Evolutionary conservation across 192 early-diverging fungal genomes (phyloP), one percentile per base, ranked within the genome.

Genomic region (Podila minutissima): DNA sequence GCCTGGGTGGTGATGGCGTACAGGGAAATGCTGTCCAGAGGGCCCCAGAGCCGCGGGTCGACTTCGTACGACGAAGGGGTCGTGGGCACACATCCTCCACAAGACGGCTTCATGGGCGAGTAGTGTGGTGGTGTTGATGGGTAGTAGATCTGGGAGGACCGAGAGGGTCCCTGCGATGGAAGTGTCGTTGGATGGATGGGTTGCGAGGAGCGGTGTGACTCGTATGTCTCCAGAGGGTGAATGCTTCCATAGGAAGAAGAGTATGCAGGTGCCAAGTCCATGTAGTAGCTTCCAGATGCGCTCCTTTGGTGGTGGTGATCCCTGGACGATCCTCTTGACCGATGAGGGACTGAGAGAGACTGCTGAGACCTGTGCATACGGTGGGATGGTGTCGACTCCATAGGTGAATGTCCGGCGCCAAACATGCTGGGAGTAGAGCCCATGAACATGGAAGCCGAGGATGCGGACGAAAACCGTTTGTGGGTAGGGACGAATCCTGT

Each of bases 1-100:
- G 77, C 71, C 62, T 81, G 77, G 15, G 77, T 73, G 15, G 77
- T 81, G 33, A 81, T 73, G 12, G 65, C 71, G 28, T 81, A 81
- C 13, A 81, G 37, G 0, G 70, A 73, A 9, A 81, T 50, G 32
- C 66, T 73, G 33, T 81, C 77, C 55, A 81, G 28, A 0, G 77
- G 77, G 5, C 66, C 71, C 77, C 70, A 81, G 19, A 81, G 64
- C 29, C 67, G 71, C 13, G 77, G 77, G 50, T 81, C 77, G 8
- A 81, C 49, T 37, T 73, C 71, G 28, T 51, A 81, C 15, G 57
- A 48, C 31, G 60, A 20, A n/a, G 55, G 26, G 11, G 20, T 11
- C 46, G 46, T 8, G 12, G 22, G 35, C 3, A 32, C n/a, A 38
- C 62, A 63, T 7, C 37, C 8, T 32, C 28, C 62, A n/a, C 53